Percentiles rank a stretch among this genome's conserved stretches.
These are phyloP conservation scores for Alternaria angustiovoidea DNA, from an alignment of 2,329 filamentous ascomycete genomes.

Conservation along the genomic window DNA sequence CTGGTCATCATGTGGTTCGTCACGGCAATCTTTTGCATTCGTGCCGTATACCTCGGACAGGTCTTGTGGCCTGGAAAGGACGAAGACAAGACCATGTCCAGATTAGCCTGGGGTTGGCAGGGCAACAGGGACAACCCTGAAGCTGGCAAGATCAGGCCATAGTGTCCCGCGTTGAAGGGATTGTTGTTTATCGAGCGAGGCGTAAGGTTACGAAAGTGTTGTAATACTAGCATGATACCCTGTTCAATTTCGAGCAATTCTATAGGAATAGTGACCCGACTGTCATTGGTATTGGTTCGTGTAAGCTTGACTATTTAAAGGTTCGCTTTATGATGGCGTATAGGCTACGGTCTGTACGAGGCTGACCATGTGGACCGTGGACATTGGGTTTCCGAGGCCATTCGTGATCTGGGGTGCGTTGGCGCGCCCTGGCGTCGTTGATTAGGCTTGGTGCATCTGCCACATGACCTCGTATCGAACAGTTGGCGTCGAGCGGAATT, in stretches of 20 bases:
- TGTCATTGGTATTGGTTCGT: background rate
- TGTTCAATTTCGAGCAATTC: background rate
- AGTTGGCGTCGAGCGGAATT: slow-evolving; percentile 25
- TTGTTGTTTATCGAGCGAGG: background rate
- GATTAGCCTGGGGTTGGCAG: slow-evolving; percentile 35
- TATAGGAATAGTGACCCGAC: background rate
- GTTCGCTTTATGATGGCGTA: background rate
- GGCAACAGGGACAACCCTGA: slow-evolving; percentile 27
- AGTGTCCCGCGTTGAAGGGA: background rate
- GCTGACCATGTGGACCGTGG: background rate
- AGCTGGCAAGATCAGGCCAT: slow-evolving; percentile 17
- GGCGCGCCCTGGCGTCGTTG: slow-evolving; percentile 15
- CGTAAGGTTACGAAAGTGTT: background rate
- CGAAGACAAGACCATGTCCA: slow-evolving; percentile 43
- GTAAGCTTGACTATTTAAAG: background rate
- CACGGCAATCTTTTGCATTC: slow-evolving; percentile 58
- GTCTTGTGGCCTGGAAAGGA: slow-evolving; percentile 64
- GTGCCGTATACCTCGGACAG: slow-evolving; percentile 60
- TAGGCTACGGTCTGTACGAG: background rate
- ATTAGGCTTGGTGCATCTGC: slow-evolving; percentile 8
- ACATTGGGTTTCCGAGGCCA: background rate
- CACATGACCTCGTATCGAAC: slow-evolving; percentile 7
- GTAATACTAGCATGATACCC: slow-evolving; percentile 3
- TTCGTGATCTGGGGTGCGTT: slow-evolving; percentile 21
- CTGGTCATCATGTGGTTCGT: slow-evolving; percentile 65